Evolutionary conservation across 106 monocot genomes (phyloP), one percentile per base, ranked within the genome.

Genomic region (Dioscorea zingiberensis): DNA sequence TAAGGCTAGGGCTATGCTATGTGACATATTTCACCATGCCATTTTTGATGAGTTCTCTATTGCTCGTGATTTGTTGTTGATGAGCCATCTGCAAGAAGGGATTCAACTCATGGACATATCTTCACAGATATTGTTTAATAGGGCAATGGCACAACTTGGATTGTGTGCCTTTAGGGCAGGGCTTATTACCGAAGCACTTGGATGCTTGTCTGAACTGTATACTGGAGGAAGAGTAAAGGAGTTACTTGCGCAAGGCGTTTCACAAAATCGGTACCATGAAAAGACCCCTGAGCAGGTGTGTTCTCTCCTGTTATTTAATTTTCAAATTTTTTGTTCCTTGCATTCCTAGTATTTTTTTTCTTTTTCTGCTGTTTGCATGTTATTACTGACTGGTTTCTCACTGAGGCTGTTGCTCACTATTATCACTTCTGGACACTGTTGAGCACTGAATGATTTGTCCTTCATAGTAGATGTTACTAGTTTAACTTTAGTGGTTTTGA

Each of bases 1-100:
- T n/a, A 97, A 97, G 53, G 91, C 91, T 18, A 74, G 97, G 71
- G 85, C 97, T n/a, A 97, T 97, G 97, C 88, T 97, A 54, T 97
- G 97, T 76, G 97, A 97, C 70, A 88, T 97, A n/a, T 97, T 92
- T 71, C 85, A 97, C 49, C 97, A 97, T 74, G 83, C 97, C 26
- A 88, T 97, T 27, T 88, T 67, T 74, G 97, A 97, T 48, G 83
- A 92, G 38, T 97, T 91, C 51, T 57, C 74, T 8, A 71, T 86
- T 69, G 91, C 91, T 28, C 76, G 97, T 48, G 97, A 97, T 76
- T 71, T 97, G 65, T 69, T 97, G 29, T 70, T 97, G 64, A 97
- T 97, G 97, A 88, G 97, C 56, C 97, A 92, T 69, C 70, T 97
- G 79, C 97, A 97, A 62, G 97, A 97, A 65, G 86, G 86, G 8